Evolutionary conservation across 139 green algal species (phyloP).

Genomic region (Tetraselmis chui): DNA sequence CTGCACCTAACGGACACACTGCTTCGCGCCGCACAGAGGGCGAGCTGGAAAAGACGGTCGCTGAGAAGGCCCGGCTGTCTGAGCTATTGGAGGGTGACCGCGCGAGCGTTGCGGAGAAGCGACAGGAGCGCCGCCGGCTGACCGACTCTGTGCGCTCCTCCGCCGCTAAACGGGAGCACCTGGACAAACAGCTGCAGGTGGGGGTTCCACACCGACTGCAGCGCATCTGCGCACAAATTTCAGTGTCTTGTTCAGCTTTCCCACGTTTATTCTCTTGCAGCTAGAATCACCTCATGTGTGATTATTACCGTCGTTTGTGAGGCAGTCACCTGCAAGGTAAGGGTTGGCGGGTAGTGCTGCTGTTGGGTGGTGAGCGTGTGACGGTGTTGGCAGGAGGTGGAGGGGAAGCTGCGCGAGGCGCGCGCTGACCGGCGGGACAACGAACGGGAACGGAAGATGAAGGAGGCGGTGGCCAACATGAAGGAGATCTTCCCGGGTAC

Average conservation of each 20-base stretch:
- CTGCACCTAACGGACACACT: too few relatives aligned
- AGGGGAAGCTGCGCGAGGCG: slow-evolving; percentile 57
- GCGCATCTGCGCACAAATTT: too few relatives aligned
- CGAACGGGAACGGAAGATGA: slow-evolving; percentile 50
- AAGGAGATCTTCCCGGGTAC: slow-evolving; percentile 52
- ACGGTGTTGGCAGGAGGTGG: slow-evolving; percentile 53
- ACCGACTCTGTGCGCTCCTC: not conserved
- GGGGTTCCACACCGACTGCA: too few relatives aligned
- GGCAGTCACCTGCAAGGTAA: too few relatives aligned
- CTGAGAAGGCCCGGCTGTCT: slow-evolving; percentile 14
- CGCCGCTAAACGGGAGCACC: not conserved
- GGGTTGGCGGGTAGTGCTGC: too few relatives aligned
- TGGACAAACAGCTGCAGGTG: not conserved
- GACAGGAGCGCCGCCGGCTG: slow-evolving; percentile 14
- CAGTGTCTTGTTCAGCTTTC: too few relatives aligned
- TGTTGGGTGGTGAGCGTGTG: too few relatives aligned
- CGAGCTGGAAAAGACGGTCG: slow-evolving; percentile 10
- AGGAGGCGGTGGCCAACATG: slow-evolving; percentile 55
- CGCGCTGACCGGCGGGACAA: slow-evolving; percentile 57
- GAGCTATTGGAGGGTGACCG: slow-evolving; percentile 24
- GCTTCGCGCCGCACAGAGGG: too few relatives aligned
- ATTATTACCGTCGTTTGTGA: too few relatives aligned
- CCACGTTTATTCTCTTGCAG: too few relatives aligned
- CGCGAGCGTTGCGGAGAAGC: slow-evolving; percentile 39
- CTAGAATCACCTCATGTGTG: too few relatives aligned